Evolutionary conservation across 169 alveolate genomes (phyloP).

Genomic region (Plasmodium gaboni): DNA sequence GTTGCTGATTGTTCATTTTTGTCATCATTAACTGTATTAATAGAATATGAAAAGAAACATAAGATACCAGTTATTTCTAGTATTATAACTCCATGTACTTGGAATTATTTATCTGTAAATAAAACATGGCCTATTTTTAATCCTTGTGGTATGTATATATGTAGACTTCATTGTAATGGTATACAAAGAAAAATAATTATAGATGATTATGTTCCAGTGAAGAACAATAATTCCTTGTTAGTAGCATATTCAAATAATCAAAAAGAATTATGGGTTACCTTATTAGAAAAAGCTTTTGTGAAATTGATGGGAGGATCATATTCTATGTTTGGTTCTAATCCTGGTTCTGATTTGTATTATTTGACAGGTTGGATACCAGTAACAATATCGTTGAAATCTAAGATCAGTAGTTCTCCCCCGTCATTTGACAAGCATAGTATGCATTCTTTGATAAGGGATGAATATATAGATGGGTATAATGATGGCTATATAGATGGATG

Average conservation of each 20-base stretch:
- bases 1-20: slow-evolving; percentile 96
- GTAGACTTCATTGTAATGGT: slow-evolving; percentile 92
- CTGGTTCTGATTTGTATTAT: slow-evolving; percentile 93
- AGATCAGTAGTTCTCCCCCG: slow-evolving; percentile 80
- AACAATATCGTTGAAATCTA: slow-evolving; percentile 85
- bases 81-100: slow-evolving; percentile 74
- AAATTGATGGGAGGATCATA: slow-evolving; percentile 93
- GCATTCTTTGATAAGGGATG: slow-evolving; percentile 15
- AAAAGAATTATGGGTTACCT: slow-evolving; percentile 92
- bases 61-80: slow-evolving; percentile 83
- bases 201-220: slow-evolving; percentile 94
- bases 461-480: too few species aligned
- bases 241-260: slow-evolving; percentile 91
- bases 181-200: slow-evolving; percentile 91
- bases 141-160: slow-evolving; percentile 89
- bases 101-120: slow-evolving; percentile 22
- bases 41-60: slow-evolving; percentile 90
- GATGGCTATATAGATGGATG: too few species aligned
- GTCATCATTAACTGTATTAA: slow-evolving; percentile 90
- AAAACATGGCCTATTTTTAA: slow-evolving; percentile 81
- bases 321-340: slow-evolving; percentile 93
- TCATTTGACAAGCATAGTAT: slow-evolving; percentile 34
- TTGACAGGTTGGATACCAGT: slow-evolving; percentile 96
- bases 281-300: slow-evolving; percentile 94
- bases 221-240: slow-evolving; percentile 82